Evolutionary conservation across 2,329 filamentous ascomycete species (phyloP).

Genomic region (Ophiostoma ips): DNA sequence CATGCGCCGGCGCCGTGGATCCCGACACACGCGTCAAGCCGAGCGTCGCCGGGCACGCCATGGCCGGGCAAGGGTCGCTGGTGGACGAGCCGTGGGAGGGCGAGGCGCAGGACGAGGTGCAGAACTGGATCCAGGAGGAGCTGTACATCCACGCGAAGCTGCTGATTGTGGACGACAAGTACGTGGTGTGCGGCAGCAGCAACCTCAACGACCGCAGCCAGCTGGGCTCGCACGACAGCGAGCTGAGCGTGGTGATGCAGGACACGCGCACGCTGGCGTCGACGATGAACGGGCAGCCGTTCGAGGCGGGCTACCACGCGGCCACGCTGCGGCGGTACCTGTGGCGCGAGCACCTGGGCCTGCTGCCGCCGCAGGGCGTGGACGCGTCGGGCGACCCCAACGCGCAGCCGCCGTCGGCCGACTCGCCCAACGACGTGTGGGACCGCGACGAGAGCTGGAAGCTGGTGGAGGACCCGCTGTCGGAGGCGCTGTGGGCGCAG

Average conservation of each 20-base stretch:
- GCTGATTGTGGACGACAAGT: conserved; percentile 73
- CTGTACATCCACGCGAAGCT: conserved; percentile 91
- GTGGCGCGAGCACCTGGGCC: conserved; percentile 82
- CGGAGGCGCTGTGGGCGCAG: conserved; percentile 49
- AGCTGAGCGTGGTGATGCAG: conserved; percentile 80
- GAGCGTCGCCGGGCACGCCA: conserved; percentile 64
- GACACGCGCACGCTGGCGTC: conserved; percentile 59
- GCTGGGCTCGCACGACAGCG: conserved; percentile 77
- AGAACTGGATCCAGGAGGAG: conserved; percentile 90
- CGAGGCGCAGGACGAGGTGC: conserved; percentile 58
- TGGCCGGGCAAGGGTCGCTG: conserved; percentile 49
- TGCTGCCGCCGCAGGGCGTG: conserved; percentile 60
- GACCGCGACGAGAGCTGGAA: conserved; percentile 47
- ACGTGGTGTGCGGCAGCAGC: conserved; percentile 72
- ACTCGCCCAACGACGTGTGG: conserved; percentile 49
- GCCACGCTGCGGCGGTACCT: conserved; percentile 70
- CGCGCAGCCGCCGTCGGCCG: conserved; percentile 54
- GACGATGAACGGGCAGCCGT: conserved; percentile 66
- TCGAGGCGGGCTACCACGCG: conserved; percentile 60
- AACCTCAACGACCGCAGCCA: conserved; percentile 90
- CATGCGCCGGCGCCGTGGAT: not conserved
- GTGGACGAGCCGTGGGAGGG: conserved; percentile 66
- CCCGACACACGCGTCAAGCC: conserved; percentile 18
- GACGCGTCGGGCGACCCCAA: conserved; percentile 58
- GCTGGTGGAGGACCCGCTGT: conserved; percentile 58